phyloP scores from a whole-genome alignment of 352 stramenopile species.

The Phytophthora aleatoria region DNA sequence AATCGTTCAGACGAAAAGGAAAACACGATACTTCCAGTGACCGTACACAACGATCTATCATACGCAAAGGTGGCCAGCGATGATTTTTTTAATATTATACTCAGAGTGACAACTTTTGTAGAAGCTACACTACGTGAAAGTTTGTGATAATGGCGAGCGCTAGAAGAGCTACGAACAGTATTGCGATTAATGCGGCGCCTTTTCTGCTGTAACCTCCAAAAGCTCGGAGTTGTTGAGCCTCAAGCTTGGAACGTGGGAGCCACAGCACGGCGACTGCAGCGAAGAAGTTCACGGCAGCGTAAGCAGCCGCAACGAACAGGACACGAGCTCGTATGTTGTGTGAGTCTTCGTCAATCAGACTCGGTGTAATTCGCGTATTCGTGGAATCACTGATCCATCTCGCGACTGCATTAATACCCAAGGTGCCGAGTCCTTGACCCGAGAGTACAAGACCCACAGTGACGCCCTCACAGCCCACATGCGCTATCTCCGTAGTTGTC shows the following conservation, averaged over 20 bases:
- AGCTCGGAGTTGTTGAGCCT: constrained; percentile 45
- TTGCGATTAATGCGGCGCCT: constrained; percentile 33
- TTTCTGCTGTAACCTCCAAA: constrained; percentile 36
- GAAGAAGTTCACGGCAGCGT: constrained; percentile 39
- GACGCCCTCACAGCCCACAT: constrained; percentile 55
- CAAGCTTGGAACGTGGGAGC: constrained; percentile 46
- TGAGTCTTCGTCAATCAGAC: constrained; percentile 33
- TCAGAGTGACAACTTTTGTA: not conserved
- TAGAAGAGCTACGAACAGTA: constrained; percentile 41
- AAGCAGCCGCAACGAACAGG: constrained; percentile 23
- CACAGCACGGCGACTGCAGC: constrained; percentile 25
- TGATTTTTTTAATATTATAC: not conserved
- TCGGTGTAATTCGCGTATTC: constrained; percentile 22
- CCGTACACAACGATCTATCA: constrained; percentile 45
- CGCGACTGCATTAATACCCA: constrained; percentile 33
- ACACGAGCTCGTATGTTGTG: constrained; percentile 29
- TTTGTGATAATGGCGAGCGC: constrained; percentile 41
- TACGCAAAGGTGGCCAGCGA: constrained; percentile 6
- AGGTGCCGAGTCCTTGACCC: constrained; percentile 44
- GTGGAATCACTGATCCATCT: constrained; percentile 34
- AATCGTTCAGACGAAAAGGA: constrained; percentile 34
- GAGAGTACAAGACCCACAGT: constrained; percentile 59
- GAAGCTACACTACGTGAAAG: constrained; percentile 7
- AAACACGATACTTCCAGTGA: constrained; percentile 41
- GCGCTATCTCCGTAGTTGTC: constrained; percentile 55